These are phyloP conservation scores for Paracoccidioides brasiliensis DNA, from an alignment of 2,329 filamentous ascomycete genomes.

Conservation along the genomic window DNA sequence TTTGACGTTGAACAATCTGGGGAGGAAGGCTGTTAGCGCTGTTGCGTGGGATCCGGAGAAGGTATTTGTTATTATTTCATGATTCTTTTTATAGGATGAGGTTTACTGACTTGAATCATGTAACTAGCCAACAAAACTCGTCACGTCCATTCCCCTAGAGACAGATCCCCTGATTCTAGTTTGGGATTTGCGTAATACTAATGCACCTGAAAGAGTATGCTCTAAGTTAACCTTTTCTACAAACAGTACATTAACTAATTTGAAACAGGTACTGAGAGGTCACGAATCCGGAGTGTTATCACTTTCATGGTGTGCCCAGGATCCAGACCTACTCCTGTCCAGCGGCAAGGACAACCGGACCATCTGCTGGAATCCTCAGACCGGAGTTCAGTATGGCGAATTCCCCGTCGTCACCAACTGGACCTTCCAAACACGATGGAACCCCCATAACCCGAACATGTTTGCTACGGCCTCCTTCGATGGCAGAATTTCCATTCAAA, in stretches of 20 bases:
- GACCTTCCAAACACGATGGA: slow-evolving; percentile 92
- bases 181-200: slow-evolving; percentile 93
- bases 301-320: slow-evolving; percentile 87
- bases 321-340: slow-evolving; percentile 76
- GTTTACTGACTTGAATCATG: background rate
- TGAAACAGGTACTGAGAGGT: slow-evolving; percentile 58
- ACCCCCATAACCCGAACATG: slow-evolving; percentile 81
- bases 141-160: slow-evolving; percentile 85
- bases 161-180: slow-evolving; percentile 75
- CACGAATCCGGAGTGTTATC: slow-evolving; percentile 91
- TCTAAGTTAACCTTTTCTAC: background rate
- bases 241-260: slow-evolving; percentile 9
- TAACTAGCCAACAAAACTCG: slow-evolving; percentile 62
- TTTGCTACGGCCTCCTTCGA: slow-evolving; percentile 95
- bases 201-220: slow-evolving; percentile 61
- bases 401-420: slow-evolving; percentile 98
- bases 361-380: slow-evolving; percentile 91
- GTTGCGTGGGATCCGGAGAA: slow-evolving; percentile 96
- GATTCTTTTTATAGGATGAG: no score
- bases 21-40: slow-evolving; percentile 83
- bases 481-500: slow-evolving; percentile 88
- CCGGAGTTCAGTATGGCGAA: slow-evolving; percentile 74
- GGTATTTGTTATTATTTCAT: slow-evolving; percentile 24
- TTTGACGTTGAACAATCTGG: slow-evolving; percentile 76
- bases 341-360: slow-evolving; percentile 95